Evolutionary conservation across 805 yeast genomes (phyloP), one percentile per base, ranked within the genome.

Genomic region (Starmerella davenportii): DNA sequence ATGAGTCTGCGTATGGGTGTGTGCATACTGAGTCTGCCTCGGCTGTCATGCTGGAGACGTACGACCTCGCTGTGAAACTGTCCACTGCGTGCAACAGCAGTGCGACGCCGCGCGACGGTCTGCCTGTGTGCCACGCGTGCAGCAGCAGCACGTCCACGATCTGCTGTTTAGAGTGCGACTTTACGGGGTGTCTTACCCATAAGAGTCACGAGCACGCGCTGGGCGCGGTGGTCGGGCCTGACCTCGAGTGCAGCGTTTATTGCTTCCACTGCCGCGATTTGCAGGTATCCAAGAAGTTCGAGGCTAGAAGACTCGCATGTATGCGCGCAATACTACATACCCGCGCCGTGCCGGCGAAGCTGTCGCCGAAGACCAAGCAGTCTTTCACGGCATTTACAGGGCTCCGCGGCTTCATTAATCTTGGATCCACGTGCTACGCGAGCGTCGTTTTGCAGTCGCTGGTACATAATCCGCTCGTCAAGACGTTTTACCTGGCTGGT

Each of bases 401-500:
- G 0, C 61, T 90, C 17, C 69, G 79, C 38, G 98, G 98, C 3
- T 71, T 90, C 48, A 75, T 82, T 37, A 87, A 87, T 56, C 73
- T 87, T 75, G 99, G 99, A 0, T 79, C 98, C 0, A 90, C 98
- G 0, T 90, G 99, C 61, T 90, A 82, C 61, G 87, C 90, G 81
- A 79, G 93, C 48, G 78, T 87, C 28, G 73, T 85, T n/a, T 59
- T 90, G 30, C 99, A 90, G 60, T 72, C 92, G 0, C 60, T 87
- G 37, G 63, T 90, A 32, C 98, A 90, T 56, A 90, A 90, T 53
- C 96, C 98, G 5, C 65, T 81, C 41, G 69, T 90, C 32, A 69
- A 87, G 42, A 70, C 74, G 50, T 76, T 76, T 46, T 84, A 80
- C 50, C 65, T 90, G 55, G 65, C 74, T 20, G 93, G 85, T 32